A percentile compares a stretch with the other conserved stretches of the same genome.
These are phyloP conservation scores for Clonostachys solani DNA, from an alignment of 2,329 filamentous ascomycete genomes.

Conservation along the genomic window DNA sequence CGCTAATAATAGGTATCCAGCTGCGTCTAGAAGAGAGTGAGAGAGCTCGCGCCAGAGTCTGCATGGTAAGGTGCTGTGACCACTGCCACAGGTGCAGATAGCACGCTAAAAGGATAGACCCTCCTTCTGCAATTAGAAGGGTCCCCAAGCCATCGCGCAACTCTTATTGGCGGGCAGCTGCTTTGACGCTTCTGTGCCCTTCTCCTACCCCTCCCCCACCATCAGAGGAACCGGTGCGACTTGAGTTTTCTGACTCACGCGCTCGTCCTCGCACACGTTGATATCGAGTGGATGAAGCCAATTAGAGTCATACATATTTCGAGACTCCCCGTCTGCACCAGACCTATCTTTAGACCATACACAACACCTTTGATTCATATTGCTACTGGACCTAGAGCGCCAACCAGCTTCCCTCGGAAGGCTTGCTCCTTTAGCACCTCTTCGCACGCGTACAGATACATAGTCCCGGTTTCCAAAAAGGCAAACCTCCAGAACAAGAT, in stretches of 20 bases:
- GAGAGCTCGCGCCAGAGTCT: too few species aligned
- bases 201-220: slow-evolving; percentile 9
- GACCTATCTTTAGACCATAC: background rate
- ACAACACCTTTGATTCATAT: too few species aligned
- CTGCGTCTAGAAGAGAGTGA: too few species aligned
- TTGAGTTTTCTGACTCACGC: slow-evolving; percentile 19
- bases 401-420: too few species aligned
- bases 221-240: slow-evolving; percentile 11
- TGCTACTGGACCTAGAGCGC: too few species aligned
- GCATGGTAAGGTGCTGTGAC: too few species aligned
- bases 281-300: slow-evolving; percentile 16
- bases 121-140: background rate
- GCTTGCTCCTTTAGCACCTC: background rate
- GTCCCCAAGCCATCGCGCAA: background rate
- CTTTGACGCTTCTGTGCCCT: background rate
- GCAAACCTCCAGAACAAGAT: slow-evolving; percentile 20
- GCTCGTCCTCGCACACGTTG: slow-evolving; percentile 9
- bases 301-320: background rate
- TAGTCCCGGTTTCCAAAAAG: slow-evolving; percentile 3
- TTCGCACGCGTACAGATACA: background rate
- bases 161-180: background rate
- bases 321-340: background rate
- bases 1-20: background rate
- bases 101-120: too few species aligned
- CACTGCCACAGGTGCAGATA: too few species aligned